Evolutionary conservation across 805 yeast genomes (phyloP).

Genomic region (Candida tibetensis): DNA sequence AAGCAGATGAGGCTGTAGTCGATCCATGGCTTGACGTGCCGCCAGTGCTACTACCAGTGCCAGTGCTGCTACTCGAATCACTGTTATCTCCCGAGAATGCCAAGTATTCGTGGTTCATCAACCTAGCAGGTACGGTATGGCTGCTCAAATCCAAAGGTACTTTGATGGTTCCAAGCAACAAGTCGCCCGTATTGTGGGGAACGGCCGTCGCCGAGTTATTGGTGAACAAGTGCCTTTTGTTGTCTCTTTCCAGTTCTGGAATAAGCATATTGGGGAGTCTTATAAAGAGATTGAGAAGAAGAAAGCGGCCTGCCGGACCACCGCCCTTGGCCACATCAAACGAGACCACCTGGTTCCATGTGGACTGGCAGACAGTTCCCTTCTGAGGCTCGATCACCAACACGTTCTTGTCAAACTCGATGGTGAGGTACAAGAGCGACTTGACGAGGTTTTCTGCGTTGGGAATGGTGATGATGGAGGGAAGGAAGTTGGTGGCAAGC

Average conservation of each 20-base stretch:
- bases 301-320: slow-evolving; percentile 15
- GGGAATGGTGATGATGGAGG: slow-evolving; percentile 56
- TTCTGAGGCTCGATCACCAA: slow-evolving; percentile 82
- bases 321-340: slow-evolving; percentile 67
- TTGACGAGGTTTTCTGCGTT: slow-evolving; percentile 51
- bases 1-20: too few relatives aligned
- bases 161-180: slow-evolving; percentile 70
- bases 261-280: slow-evolving; percentile 67
- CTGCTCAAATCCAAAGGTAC: slow-evolving; percentile 56
- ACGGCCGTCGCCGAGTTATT: slow-evolving; percentile 12
- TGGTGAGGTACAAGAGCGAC: slow-evolving; percentile 76
- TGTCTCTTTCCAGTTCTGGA: slow-evolving; percentile 37
- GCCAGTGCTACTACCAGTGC: too few relatives aligned
- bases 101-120: slow-evolving; percentile 58
- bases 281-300: slow-evolving; percentile 76
- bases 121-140: slow-evolving; percentile 49
- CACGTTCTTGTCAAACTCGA: slow-evolving; percentile 94
- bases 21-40: too few relatives aligned
- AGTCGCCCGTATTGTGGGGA: slow-evolving; percentile 53
- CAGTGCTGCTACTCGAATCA: slow-evolving; percentile 10
- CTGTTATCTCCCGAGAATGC: slow-evolving; percentile 32
- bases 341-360: slow-evolving; percentile 84
- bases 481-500: slow-evolving; percentile 40
- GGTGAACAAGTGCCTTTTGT: slow-evolving; percentile 30
- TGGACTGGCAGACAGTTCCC: slow-evolving; percentile 74